Evolutionary conservation across 352 stramenopile genomes (phyloP), one percentile per base, ranked within the genome.

Genomic region (Aphanomyces stellatus): DNA sequence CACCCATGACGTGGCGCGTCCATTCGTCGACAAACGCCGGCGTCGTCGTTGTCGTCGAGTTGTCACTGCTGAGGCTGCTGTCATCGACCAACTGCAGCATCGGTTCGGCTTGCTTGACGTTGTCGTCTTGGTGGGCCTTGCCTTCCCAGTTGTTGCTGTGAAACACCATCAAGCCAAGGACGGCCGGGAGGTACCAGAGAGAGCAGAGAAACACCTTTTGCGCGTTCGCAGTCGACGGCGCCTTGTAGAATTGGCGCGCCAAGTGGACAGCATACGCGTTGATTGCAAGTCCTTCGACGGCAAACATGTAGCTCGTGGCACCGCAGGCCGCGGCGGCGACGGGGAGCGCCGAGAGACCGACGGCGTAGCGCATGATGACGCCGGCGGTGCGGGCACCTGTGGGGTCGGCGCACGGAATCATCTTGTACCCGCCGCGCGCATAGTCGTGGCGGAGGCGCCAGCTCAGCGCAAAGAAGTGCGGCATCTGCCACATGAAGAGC

Each of bases 401-500:
- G 11, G 93, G 84, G 71, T 98, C 93, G 69, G 89, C 92, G 64
- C 83, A 93, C 7, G 92, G 84, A 28, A 99, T 92, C 96, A 98
- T 99, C 80, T 97, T 82, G 77, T 98, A 98, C 17, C 91, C 91
- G 19, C 94, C 94, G 34, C 86, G 78, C 4, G 69, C 71, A 72
- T 97, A 97, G 70, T 98, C 93, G 35, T 92, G 90, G 30, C 96
- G 85, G 65, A 98, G 93, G 68, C 98, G 95, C 90, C 95, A 99
- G 70, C 89, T 96, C 24, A 99, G 77, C 15, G 97, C 96, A 75
- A 99, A 99, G 77, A 99, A 99, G 81, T 99, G 97, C 53, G 97
- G 97, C 79, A 99, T 99, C 82, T 99, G 97, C 97, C 97, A 99
- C 40, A 98, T 82, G 70, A 97, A 99, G 30, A 99, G 82, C 33